Percentiles rank a stretch among this genome's conserved stretches.
phyloP scores from a whole-genome alignment of 495 filamentous ascomycete species.

The Acidiella bohemica region DNA sequence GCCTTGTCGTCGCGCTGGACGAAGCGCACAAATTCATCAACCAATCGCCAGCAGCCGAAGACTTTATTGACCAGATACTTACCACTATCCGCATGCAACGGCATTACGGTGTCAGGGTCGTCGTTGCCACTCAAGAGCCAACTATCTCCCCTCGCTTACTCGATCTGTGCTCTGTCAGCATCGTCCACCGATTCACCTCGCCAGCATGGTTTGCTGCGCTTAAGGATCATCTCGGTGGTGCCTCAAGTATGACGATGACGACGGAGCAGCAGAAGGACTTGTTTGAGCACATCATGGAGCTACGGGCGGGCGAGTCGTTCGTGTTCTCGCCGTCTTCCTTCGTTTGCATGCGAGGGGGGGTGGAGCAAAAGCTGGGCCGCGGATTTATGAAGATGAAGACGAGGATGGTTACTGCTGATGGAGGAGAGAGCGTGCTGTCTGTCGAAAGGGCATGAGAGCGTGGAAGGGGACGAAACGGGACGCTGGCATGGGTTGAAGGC shows the following conservation, averaged over 20 bases:
- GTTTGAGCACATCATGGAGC: constrained; percentile 43
- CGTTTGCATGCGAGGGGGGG: no score
- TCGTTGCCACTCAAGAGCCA: constrained; percentile 71
- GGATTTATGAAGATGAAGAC: no score
- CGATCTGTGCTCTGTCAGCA: constrained; percentile 56
- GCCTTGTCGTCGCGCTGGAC: constrained; percentile 43
- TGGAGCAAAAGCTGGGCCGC: no score
- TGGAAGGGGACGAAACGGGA: no score
- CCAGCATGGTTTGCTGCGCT: constrained; percentile 55
- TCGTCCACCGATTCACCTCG: constrained; percentile 62
- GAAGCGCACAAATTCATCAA: constrained; percentile 49
- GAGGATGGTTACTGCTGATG: no score
- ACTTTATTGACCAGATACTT: constrained; percentile 51
- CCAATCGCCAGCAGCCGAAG: constrained; percentile 29
- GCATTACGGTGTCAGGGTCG: constrained; percentile 48
- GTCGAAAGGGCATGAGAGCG: no score
- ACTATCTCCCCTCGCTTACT: constrained; percentile 56
- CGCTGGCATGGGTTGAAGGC: no score
- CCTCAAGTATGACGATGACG: constrained; percentile 9
- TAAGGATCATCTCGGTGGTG: constrained; percentile 41
- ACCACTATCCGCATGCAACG: constrained; percentile 55
- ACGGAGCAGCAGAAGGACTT: constrained; percentile 28
- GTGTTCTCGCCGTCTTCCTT: constrained; percentile 51
- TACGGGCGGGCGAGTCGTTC: constrained; percentile 50
- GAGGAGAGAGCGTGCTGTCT: no score